Base-by-base conservation (phyloP, 2,329 filamentous ascomycete genomes). In the Bipolaris zeicola region DNA sequence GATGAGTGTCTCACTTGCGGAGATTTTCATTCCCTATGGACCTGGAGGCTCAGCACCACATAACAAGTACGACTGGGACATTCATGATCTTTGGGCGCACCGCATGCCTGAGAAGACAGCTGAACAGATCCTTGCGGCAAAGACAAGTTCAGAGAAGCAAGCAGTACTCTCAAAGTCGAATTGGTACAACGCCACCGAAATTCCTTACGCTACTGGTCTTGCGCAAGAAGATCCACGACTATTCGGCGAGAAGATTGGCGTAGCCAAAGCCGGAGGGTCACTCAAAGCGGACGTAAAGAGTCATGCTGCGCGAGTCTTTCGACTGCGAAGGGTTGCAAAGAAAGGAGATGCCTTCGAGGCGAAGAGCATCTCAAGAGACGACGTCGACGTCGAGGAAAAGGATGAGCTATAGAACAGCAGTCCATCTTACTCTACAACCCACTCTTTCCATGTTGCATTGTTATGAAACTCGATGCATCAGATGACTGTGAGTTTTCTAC, bases 181-280 rank as follows among this genome's bases (percentile, higher is more conserved):
- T 11, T 69, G 65, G 66, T 67, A 67, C 42, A 68, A 67, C 43
- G 63, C 64, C 0, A 68, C 64, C 0, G 64, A 63, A 53, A 58
- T 28, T 1, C 58, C 65, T 10, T 68, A 68, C 18, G 63, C 61
- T 18, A 59, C 60, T 34, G 66, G 64, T 10, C 50, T 68, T 5
- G 58, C 48, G 3, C 45, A 63, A 11, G 66, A 55, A 6, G 66
- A 68, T 24, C 20, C 58, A 3, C 52, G 66, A 11, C 50, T 68
- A 6, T 68, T 68, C 50, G 66, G 66, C 18, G 60, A 67, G 54
- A 68, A 62, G 55, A 52, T 68, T 41, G 66, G 66, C 11, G 54
- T 65, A 7, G 66, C 65, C 11, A 34, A 63, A 44, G 66, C 64
- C 36, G 63, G 64, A 8, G 63, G 66, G 7, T 39, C 50, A 6